Evolutionary conservation across 106 monocot species (phyloP).

Genomic region (Cymbidium sinense): DNA sequence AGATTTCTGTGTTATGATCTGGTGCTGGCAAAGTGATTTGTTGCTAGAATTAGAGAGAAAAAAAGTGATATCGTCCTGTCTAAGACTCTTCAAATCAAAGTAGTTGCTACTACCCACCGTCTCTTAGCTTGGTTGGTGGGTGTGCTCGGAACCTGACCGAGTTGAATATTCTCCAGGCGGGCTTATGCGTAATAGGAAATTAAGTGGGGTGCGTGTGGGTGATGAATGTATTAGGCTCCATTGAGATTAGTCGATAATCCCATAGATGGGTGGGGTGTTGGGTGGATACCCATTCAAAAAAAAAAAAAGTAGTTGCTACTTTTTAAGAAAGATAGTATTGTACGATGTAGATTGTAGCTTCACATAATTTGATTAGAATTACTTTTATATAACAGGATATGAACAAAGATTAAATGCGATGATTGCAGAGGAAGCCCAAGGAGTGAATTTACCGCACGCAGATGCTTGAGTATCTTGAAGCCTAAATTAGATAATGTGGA

Average conservation of each 20-base stretch:
- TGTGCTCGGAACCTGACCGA: no score
- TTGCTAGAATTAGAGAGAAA: not conserved
- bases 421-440: constrained; percentile 89
- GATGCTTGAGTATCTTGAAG: constrained; percentile 60
- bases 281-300: no score
- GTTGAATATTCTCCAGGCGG: no score
- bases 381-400: constrained; percentile 47
- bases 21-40: not conserved
- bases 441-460: constrained; percentile 72
- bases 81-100: no score
- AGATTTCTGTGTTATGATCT: not conserved
- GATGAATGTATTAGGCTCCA: no score
- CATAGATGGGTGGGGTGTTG: no score
- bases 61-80: not conserved
- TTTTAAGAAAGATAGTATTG: not conserved
- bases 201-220: no score
- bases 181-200: no score
- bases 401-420: constrained; percentile 45
- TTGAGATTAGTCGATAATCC: no score
- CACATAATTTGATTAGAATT: constrained; percentile 26
- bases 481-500: constrained; percentile 67
- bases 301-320: no score
- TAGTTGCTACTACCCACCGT: no score
- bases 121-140: no score
- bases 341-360: not conserved